Conservation (phyloP, 345 rosid species). For the Eucalyptus tenuipes region DNA sequence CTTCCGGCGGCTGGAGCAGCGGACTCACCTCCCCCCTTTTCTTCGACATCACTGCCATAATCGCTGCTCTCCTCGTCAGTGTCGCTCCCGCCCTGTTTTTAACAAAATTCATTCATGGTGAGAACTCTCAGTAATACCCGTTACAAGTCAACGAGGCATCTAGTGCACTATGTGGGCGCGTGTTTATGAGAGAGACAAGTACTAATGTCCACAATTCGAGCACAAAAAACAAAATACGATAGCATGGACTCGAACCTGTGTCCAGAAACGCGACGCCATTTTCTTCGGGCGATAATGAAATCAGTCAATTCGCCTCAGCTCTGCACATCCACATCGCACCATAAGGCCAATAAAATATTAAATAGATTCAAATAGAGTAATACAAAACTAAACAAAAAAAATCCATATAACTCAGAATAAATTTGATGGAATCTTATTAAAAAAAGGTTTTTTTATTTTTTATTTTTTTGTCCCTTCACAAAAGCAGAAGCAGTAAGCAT, state of each 20-base stretch:
- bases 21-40: conserved; percentile 16
- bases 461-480: not conserved
- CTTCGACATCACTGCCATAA: conserved; percentile 33
- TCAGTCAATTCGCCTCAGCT: not conserved
- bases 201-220: not conserved
- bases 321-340: not conserved
- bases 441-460: not conserved
- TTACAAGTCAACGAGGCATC: not conserved
- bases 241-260: conserved; percentile 34
- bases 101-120: not conserved
- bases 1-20: conserved; percentile 9
- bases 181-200: not conserved
- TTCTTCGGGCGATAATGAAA: not conserved
- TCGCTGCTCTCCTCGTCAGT: conserved; percentile 54
- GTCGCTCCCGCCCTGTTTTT: conserved; percentile 50
- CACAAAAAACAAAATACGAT: not conserved
- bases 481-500: not conserved
- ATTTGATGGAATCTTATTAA: not conserved
- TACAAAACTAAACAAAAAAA: not conserved
- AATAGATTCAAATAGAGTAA: not conserved
- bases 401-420: not conserved
- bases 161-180: not conserved
- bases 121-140: not conserved
- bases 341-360: not conserved
- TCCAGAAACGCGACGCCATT: conserved; percentile 59